These are phyloP conservation scores for Microdochium nivale DNA, from an alignment of 2,329 filamentous ascomycete genomes.

Conservation along the genomic window DNA sequence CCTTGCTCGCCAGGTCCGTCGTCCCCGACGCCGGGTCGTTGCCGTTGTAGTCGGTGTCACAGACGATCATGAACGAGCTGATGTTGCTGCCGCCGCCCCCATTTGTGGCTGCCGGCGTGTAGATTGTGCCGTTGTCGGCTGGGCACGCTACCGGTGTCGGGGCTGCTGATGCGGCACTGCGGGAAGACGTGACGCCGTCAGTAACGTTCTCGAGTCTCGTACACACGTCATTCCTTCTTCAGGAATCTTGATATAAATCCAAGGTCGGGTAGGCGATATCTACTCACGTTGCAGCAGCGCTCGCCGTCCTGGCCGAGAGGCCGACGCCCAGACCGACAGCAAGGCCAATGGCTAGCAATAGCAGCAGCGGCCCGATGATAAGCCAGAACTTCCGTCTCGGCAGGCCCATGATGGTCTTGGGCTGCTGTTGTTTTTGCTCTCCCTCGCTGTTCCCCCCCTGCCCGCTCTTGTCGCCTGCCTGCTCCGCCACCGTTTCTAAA, in stretches of 20 bases:
- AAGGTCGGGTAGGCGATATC: no score
- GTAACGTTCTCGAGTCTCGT: background rate
- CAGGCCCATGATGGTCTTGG: slow-evolving; percentile 10
- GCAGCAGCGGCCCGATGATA: slow-evolving; percentile 13
- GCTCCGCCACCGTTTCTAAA: background rate
- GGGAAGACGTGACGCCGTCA: background rate
- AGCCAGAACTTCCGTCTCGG: slow-evolving; percentile 14
- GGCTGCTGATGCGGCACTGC: slow-evolving; percentile 3
- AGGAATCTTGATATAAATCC: no score
- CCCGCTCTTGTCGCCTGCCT: background rate
- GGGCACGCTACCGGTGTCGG: slow-evolving; percentile 17
- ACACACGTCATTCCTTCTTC: slow-evolving; percentile 1
- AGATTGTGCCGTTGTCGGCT: slow-evolving; percentile 23
- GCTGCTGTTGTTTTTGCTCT: no score
- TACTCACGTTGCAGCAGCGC: background rate
- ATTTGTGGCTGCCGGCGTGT: slow-evolving; percentile 8
- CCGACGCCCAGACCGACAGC: slow-evolving; percentile 17
- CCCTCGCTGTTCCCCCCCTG: no score
- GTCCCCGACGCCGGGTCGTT: slow-evolving; percentile 12
- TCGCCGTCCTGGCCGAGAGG: slow-evolving; percentile 2
- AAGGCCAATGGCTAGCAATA: slow-evolving; percentile 12
- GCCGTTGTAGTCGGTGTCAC: slow-evolving; percentile 24
- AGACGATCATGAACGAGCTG: slow-evolving; percentile 21
- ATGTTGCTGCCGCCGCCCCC: no score
- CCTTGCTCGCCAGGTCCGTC: slow-evolving; percentile 15